Base-by-base conservation (phyloP, 1,139 yeast genomes). In the Meyerozyma smithsonii region DNA sequence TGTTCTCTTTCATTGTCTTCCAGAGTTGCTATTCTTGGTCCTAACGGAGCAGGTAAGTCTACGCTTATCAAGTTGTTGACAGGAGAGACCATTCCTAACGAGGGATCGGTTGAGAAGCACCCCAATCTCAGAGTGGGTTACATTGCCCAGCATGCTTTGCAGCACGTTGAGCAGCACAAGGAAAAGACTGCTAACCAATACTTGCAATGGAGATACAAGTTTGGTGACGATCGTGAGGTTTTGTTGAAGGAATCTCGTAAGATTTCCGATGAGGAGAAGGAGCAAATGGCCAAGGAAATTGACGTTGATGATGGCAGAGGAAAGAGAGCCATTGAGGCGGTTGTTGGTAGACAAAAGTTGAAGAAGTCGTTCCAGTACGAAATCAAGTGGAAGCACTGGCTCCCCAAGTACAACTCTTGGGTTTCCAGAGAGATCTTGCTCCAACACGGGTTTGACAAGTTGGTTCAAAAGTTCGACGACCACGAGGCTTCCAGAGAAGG, bases 401-500 rank as follows among this genome's bases (percentile, higher is more conserved):
- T 87, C 60, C 97, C 97, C 46, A 89, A 84, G 65, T 88, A 82
- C 68, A 92, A 92, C 69, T 79, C 96, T 32, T 88, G 95, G 94
- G 87, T 92, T 59, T 79, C 96, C 33, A 83, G 84, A 56, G 98
- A 92, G 46, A 69, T 72, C 18, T 73, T 92, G 50, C 57, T 86
- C 36, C 89, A 81, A 54, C 77, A 84, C 46, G 97, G 97, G 5
- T 92, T 90, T 59, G 83, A 75, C 46, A 89, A 89, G 66, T 74
- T 92, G 49, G 82, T 90, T 41, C 97, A 88, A 65, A 86, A 84
- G 59, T 92, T 92, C 58, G 98, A 92, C 66, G 98, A 92, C 65
- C 97, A 89, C 63, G 97, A 92, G 68, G 95, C 98, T 37, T 88
- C 97, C 3, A 83, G 97, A 70, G 97, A 92, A 72, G 98, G 98